These are phyloP conservation scores for Penicillium oxalicum DNA, from an alignment of 2,329 filamentous ascomycete genomes.

Conservation along the genomic window DNA sequence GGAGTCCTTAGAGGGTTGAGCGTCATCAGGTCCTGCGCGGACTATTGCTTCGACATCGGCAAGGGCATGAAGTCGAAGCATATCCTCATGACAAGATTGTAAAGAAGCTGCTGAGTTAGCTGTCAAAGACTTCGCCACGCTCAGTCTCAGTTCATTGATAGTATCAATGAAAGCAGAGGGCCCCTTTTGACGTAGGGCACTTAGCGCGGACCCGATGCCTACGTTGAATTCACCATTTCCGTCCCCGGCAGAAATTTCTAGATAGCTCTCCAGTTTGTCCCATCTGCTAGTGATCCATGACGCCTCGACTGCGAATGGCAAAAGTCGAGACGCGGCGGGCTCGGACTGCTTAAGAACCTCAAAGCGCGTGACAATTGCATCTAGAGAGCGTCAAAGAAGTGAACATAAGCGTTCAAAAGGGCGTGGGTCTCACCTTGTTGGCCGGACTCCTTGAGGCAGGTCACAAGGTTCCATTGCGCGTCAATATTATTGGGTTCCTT, in stretches of 20 bases:
- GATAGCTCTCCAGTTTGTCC: slow-evolving; percentile 65
- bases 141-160: slow-evolving; percentile 61
- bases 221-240: slow-evolving; percentile 69
- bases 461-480: slow-evolving; percentile 74
- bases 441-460: slow-evolving; percentile 88
- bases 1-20: slow-evolving; percentile 14
- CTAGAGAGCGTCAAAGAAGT: slow-evolving; percentile 25
- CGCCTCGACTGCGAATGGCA: slow-evolving; percentile 83
- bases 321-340: slow-evolving; percentile 55
- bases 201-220: slow-evolving; percentile 63
- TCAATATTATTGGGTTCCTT: slow-evolving; percentile 71
- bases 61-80: slow-evolving; percentile 80
- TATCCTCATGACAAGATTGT: slow-evolving; percentile 73
- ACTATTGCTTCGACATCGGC: slow-evolving; percentile 79
- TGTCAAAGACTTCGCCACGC: slow-evolving; percentile 68
- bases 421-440: slow-evolving; percentile 63
- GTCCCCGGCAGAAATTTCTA: slow-evolving; percentile 35
- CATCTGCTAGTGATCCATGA: slow-evolving; percentile 86
- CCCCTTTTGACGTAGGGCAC: slow-evolving; percentile 53
- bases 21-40: slow-evolving; percentile 34
- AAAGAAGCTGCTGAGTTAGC: slow-evolving; percentile 72
- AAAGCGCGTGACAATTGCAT: slow-evolving; percentile 79
- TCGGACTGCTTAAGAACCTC: slow-evolving; percentile 60
- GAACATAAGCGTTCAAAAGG: too few relatives aligned
- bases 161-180: slow-evolving; percentile 49